Evolutionary conservation across 192 early-diverging fungal genomes (phyloP).

Genomic region (Gamsiella multidivaricata): DNA sequence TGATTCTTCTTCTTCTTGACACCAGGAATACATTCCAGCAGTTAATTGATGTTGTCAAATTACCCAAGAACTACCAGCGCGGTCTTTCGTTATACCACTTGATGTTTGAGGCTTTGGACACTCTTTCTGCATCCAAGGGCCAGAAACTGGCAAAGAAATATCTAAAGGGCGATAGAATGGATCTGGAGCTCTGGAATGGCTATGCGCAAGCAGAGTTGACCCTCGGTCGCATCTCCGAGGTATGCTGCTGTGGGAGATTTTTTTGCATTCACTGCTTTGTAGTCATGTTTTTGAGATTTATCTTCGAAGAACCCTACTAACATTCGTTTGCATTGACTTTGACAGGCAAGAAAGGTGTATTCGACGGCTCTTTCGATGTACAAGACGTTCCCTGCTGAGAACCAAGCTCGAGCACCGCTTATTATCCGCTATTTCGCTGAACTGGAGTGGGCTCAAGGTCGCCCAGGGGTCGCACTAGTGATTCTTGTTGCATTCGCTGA

Average conservation of each 20-base stretch:
- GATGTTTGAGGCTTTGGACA: conserved; percentile 55
- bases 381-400: conserved; percentile 49
- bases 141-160: conserved; percentile 61
- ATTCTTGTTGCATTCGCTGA: conserved; percentile 56
- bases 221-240: conserved; percentile 57
- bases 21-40: conserved; percentile 62
- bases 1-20: neutral
- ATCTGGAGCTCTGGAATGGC: conserved; percentile 65
- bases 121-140: conserved; percentile 42
- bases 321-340: too few species aligned
- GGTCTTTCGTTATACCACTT: conserved; percentile 55
- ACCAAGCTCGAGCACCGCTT: conserved; percentile 47
- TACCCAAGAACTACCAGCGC: conserved; percentile 32
- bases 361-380: conserved; percentile 55
- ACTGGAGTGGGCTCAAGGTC: conserved; percentile 63
- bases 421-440: conserved; percentile 62
- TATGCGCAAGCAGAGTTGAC: conserved; percentile 64
- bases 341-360: conserved; percentile 55
- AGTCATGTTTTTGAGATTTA: too few species aligned
- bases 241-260: conserved; percentile 34
- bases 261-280: too few species aligned
- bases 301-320: too few species aligned
- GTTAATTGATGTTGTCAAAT: conserved; percentile 38
- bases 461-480: conserved; percentile 54
- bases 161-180: conserved; percentile 53